Evolutionary conservation across 176 grass and related monocot species (phyloP).

Genomic region (Zizania latifolia): DNA sequence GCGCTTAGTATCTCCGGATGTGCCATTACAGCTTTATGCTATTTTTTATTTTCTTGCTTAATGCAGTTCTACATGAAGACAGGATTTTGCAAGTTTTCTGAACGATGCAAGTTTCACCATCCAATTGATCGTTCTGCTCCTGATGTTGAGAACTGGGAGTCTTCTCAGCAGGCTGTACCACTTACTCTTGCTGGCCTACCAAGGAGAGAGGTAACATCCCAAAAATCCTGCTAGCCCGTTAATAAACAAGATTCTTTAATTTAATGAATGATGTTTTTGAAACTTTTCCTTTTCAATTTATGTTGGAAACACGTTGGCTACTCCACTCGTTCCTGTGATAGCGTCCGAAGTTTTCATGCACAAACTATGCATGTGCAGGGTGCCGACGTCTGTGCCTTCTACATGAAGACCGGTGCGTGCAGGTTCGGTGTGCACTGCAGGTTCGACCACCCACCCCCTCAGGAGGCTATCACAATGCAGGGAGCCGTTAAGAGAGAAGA

Average conservation of each 20-base stretch:
- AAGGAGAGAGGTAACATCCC: conserved; percentile 71
- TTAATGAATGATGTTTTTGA: background rate
- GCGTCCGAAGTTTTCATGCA: background rate
- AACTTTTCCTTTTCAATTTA: background rate
- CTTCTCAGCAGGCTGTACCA: conserved; percentile 32
- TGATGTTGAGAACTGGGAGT: conserved; percentile 6
- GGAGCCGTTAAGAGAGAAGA: conserved; percentile 9
- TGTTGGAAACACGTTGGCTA: background rate
- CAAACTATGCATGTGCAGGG: conserved; percentile 37
- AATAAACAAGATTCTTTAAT: background rate
- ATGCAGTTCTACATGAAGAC: conserved; percentile 98
- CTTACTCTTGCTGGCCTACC: conserved; percentile 82
- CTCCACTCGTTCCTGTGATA: background rate
- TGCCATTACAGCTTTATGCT: background rate
- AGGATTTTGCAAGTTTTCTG: conserved; percentile 64
- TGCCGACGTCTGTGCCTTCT: conserved; percentile 59
- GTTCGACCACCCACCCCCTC: conserved; percentile 78
- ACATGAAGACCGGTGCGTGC: conserved; percentile 86
- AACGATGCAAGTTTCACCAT: conserved; percentile 95
- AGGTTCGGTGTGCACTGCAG: conserved; percentile 60
- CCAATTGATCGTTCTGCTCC: conserved; percentile 52
- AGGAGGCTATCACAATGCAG: conserved; percentile 51
- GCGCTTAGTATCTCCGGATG: background rate
- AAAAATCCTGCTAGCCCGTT: background rate
- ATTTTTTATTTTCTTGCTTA: background rate